These are phyloP conservation scores for Trypanosomatidae sp. DNA, from an alignment of 208 protist species.

Conservation along the genomic window DNA sequence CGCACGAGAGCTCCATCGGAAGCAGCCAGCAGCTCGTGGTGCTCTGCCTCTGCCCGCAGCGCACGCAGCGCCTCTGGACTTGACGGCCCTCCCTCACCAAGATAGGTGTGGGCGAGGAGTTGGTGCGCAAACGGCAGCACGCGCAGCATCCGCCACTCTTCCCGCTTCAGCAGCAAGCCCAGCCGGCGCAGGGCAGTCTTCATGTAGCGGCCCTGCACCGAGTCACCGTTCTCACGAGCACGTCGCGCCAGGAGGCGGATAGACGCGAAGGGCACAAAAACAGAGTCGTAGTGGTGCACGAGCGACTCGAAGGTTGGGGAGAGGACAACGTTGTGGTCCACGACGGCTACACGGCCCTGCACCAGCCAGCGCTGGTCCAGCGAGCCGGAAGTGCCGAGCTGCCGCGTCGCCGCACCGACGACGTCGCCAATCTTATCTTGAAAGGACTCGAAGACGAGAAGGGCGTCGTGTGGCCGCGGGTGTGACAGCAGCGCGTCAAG, in stretches of 20 bases:
- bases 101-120: conserved; percentile 74
- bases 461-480: conserved; percentile 59
- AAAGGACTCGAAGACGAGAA: conserved; percentile 59
- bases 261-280: conserved; percentile 79
- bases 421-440: conserved; percentile 62
- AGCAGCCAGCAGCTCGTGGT: conserved; percentile 12
- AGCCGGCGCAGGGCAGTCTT: conserved; percentile 44
- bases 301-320: conserved; percentile 79
- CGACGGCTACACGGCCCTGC: conserved; percentile 82
- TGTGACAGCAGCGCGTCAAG: conserved; percentile 79
- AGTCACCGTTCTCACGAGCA: conserved; percentile 44
- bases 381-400: conserved; percentile 59
- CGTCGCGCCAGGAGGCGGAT: conserved; percentile 77
- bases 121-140: conserved; percentile 80
- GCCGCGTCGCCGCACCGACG: conserved; percentile 50
- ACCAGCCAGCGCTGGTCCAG: conserved; percentile 80
- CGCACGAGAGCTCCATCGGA: too few species aligned
- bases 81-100: conserved; percentile 53
- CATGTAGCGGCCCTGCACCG: conserved; percentile 61
- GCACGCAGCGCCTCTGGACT: conserved; percentile 44
- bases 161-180: conserved; percentile 32
- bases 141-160: conserved; percentile 50
- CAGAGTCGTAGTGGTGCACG: conserved; percentile 83
- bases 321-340: conserved; percentile 87
- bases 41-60: conserved; percentile 48